Conservation (phyloP, 2,329 filamentous ascomycete genomes). For the Dryadomyces sulphureus region DNA sequence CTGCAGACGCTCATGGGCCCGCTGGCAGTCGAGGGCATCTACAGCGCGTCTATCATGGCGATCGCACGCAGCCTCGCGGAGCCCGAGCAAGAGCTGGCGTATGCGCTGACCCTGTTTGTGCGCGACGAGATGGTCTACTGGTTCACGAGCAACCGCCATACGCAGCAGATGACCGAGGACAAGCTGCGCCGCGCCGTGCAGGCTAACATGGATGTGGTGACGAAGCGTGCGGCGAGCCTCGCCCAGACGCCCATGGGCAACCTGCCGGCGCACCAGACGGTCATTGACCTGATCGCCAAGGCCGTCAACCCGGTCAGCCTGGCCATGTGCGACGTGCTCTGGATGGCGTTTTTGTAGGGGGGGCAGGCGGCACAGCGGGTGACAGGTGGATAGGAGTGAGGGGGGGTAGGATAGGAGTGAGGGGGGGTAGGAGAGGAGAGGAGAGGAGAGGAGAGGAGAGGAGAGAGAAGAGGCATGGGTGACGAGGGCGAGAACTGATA, state of each 20-base stretch:
- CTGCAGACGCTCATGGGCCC: conserved; percentile 93
- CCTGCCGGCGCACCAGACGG: conserved; percentile 89
- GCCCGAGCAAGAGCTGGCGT: conserved; percentile 79
- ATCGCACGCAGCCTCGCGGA: conserved; percentile 90
- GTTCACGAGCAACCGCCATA: conserved; percentile 68
- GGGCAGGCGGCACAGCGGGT: not conserved
- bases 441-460: no score
- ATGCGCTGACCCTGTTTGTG: conserved; percentile 87
- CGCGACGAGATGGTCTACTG: conserved; percentile 97
- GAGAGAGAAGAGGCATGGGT: no score
- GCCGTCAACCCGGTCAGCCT: conserved; percentile 86
- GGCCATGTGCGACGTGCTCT: conserved; percentile 77
- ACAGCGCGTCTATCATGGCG: conserved; percentile 88
- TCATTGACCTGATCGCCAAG: conserved; percentile 85
- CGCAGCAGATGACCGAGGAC: conserved; percentile 39
- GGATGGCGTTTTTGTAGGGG: conserved; percentile 84
- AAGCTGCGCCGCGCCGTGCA: conserved; percentile 50
- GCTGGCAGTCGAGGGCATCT: conserved; percentile 89
- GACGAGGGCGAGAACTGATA: no score
- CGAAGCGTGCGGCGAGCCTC: conserved; percentile 76
- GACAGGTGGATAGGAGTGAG: conserved; percentile 1
- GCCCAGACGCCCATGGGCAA: conserved; percentile 66
- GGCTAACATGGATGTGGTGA: conserved; percentile 74
- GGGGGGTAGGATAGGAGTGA: conserved; percentile 24
- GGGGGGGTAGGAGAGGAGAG: not conserved